Conservation (phyloP, 345 rosid species). For the Carallia pectinifolia region DNA sequence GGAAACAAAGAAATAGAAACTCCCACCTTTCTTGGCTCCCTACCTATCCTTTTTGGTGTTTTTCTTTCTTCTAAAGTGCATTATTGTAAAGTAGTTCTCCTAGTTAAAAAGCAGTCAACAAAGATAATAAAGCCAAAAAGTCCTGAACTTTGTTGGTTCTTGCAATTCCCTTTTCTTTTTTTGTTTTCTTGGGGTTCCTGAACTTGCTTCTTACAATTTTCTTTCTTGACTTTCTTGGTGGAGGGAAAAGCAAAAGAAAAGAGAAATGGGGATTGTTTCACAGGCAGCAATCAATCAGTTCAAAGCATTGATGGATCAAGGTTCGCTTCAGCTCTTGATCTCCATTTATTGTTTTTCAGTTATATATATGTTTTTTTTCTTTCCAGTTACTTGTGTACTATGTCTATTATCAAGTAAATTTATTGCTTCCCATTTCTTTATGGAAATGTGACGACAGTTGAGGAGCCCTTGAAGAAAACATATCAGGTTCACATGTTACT, state of each 20-base stretch:
- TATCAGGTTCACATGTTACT: conserved; percentile 44
- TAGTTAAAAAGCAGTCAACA: background rate
- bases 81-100: background rate
- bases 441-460: conserved; percentile 45
- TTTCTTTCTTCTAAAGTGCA: background rate
- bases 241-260: background rate
- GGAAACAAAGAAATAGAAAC: background rate
- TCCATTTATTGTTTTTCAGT: background rate
- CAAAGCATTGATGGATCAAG: conserved; percentile 50
- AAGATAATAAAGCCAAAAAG: background rate
- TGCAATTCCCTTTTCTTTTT: background rate
- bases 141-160: background rate
- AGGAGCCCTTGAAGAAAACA: conserved; percentile 52
- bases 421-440: background rate
- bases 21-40: background rate
- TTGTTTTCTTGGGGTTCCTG: background rate
- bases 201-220: background rate
- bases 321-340: conserved; percentile 13
- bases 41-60: background rate
- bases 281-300: conserved; percentile 52
- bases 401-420: background rate
- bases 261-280: conserved; percentile 42
- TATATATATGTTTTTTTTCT: background rate
- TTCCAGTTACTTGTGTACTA: background rate
- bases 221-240: background rate